Evolutionary conservation across 1,284 basidiomycete genomes (phyloP).

Genomic region (Pyrrhoderma lamaoense): DNA sequence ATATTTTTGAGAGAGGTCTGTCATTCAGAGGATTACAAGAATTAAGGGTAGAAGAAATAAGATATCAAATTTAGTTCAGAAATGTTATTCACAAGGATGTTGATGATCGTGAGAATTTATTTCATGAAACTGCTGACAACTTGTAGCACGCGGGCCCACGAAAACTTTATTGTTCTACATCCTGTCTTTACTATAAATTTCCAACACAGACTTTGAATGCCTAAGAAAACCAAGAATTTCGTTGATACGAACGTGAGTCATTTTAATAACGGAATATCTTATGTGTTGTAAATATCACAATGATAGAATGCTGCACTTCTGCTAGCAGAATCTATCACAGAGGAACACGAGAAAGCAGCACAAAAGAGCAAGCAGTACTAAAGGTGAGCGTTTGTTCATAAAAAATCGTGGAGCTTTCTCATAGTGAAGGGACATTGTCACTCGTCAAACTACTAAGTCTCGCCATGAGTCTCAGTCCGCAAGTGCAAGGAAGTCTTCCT

Average conservation of each 20-base stretch:
- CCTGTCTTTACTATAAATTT: too few relatives aligned
- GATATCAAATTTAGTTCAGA: too few relatives aligned
- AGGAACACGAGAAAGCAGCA: constrained; percentile 10
- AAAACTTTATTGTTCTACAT: too few relatives aligned
- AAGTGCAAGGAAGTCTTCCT: not conserved
- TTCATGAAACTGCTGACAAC: not conserved
- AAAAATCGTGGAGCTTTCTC: too few relatives aligned
- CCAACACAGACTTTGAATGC: too few relatives aligned
- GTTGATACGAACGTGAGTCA: constrained; percentile 10
- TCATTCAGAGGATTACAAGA: not conserved
- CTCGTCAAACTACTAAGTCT: not conserved
- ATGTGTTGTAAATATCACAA: not conserved
- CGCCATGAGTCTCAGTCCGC: constrained; percentile 5
- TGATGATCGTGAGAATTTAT: not conserved
- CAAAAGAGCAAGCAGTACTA: constrained; percentile 7
- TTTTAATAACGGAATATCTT: not conserved
- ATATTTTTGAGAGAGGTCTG: not conserved
- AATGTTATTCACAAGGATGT: not conserved
- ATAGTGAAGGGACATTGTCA: too few relatives aligned
- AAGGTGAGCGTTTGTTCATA: too few relatives aligned
- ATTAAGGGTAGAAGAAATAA: too few relatives aligned
- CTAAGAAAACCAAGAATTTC: constrained; percentile 11
- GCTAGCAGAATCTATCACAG: constrained; percentile 14
- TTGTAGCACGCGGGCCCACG: not conserved
- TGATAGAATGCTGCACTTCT: constrained; percentile 11